Evolutionary conservation across 306 rosid species (phyloP).

Genomic region (Castanea sativa): DNA sequence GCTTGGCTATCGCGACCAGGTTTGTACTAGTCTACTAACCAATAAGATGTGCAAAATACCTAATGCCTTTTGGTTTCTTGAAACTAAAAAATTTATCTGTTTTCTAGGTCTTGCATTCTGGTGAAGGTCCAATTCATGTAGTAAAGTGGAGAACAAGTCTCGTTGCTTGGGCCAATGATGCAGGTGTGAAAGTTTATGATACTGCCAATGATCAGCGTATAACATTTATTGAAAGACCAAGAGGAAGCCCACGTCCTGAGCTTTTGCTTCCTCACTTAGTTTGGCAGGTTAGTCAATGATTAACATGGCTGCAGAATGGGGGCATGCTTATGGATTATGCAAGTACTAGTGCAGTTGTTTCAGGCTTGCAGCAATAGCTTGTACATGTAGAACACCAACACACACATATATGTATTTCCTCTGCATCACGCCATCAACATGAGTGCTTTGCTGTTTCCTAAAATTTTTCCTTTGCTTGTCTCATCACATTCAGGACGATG

Average conservation of each 20-base stretch:
- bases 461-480: constrained; percentile 23
- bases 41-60: constrained; percentile 1
- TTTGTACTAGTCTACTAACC: constrained; percentile 32
- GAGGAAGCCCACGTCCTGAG: constrained; percentile 90
- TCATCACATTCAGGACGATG: constrained; percentile 66
- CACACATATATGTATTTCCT: background rate
- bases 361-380: constrained; percentile 11
- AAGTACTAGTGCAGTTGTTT: constrained; percentile 18
- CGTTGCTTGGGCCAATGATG: constrained; percentile 98
- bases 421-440: background rate
- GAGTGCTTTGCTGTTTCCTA: constrained; percentile 11
- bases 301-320: constrained; percentile 16
- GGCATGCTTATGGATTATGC: constrained; percentile 18
- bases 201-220: constrained; percentile 84
- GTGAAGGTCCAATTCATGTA: constrained; percentile 97
- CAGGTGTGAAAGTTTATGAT: constrained; percentile 94
- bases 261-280: constrained; percentile 91
- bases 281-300: constrained; percentile 87
- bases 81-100: constrained; percentile 8
- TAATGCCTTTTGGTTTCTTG: constrained; percentile 18
- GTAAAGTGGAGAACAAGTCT: constrained; percentile 95
- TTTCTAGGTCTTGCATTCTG: constrained; percentile 88
- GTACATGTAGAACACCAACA: background rate
- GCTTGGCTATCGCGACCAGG: constrained; percentile 96
- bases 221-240: constrained; percentile 92